Evolutionary conservation across 1,284 basidiomycete species (phyloP).

Genomic region (Golubevia pallescens): DNA sequence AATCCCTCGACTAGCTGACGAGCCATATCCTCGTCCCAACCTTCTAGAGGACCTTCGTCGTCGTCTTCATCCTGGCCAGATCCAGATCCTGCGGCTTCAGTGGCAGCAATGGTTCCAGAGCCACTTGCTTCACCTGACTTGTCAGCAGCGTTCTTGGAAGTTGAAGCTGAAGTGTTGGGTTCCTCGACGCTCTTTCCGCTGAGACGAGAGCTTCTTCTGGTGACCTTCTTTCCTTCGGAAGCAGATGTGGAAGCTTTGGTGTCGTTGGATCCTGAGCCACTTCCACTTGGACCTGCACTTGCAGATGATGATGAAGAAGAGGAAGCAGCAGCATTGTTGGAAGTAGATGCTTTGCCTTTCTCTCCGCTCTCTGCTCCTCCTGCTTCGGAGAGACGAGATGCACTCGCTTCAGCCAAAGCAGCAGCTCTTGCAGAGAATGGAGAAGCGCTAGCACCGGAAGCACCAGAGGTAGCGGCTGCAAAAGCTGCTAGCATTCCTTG

Average conservation of each 20-base stretch:
- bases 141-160: slow-evolving; percentile 1
- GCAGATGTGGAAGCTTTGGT: neutral
- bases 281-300: neutral
- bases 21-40: neutral
- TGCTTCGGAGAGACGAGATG: neutral
- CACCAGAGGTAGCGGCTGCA: neutral
- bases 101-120: neutral
- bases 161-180: neutral
- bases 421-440: neutral
- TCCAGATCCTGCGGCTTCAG: neutral
- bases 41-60: neutral
- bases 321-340: neutral
- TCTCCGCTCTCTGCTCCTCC: neutral
- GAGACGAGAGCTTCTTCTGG: neutral
- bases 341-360: neutral
- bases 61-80: neutral
- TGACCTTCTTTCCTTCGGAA: neutral
- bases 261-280: neutral
- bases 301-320: neutral
- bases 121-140: neutral
- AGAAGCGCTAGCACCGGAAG: neutral
- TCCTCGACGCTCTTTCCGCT: neutral
- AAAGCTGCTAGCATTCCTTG: slow-evolving; percentile 3
- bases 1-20: neutral
- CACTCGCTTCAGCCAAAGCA: slow-evolving; percentile 7